Evolutionary conservation across 192 early-diverging fungal genomes (phyloP).

Genomic region (Coemansia sp.): DNA sequence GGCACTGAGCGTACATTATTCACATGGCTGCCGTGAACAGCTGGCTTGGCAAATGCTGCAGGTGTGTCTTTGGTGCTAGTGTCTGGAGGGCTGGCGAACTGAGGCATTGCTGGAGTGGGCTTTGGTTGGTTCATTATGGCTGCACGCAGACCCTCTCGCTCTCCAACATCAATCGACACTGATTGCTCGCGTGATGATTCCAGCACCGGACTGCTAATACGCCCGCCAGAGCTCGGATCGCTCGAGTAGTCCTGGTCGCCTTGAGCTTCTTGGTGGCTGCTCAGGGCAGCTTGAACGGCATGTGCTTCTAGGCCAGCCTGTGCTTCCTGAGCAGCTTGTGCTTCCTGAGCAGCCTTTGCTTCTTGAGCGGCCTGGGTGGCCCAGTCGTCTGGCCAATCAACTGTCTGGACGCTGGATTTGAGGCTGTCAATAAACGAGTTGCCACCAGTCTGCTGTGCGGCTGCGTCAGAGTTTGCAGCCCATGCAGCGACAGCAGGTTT

Average conservation of each 20-base stretch:
- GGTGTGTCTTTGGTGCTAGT: not conserved
- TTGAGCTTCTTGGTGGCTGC: not conserved
- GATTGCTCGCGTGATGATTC: slow-evolving; percentile 41
- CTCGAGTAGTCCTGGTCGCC: slow-evolving; percentile 22
- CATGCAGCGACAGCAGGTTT: slow-evolving; percentile 18
- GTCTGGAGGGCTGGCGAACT: not conserved
- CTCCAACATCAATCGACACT: slow-evolving; percentile 30
- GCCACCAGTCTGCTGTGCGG: slow-evolving; percentile 12
- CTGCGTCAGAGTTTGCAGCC: slow-evolving; percentile 5
- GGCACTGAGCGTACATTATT: not conserved
- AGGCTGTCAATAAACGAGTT: slow-evolving; percentile 51
- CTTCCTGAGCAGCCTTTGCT: not conserved
- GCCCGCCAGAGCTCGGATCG: slow-evolving; percentile 22
- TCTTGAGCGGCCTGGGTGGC: not conserved
- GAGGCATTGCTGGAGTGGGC: not conserved
- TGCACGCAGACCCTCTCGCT: slow-evolving; percentile 4
- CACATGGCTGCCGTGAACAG: not conserved
- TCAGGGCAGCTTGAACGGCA: not conserved
- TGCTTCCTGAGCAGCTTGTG: no score
- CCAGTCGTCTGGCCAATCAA: slow-evolving; percentile 37
- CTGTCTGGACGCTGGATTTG: slow-evolving; percentile 33
- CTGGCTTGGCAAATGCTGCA: not conserved
- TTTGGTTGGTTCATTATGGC: not conserved
- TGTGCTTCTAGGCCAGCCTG: no score
- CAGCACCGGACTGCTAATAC: slow-evolving; percentile 26